Conservation (phyloP, 805 yeast species). For the Wickerhamomyces bovis region DNA sequence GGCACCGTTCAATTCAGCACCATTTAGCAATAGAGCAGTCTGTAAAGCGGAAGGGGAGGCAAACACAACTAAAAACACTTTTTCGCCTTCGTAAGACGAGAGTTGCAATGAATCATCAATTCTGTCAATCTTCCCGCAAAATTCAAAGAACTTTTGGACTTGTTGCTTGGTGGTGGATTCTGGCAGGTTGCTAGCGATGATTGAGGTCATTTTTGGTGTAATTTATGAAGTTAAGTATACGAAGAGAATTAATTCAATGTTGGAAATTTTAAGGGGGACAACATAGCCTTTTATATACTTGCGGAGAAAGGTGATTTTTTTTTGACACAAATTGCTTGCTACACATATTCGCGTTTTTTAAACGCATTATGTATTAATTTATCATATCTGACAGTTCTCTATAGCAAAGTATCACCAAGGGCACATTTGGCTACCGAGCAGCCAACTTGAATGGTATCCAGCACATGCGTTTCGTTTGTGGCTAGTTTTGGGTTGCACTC, state of each 20-base stretch:
- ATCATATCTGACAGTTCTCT: neutral
- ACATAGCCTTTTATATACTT: too few relatives aligned
- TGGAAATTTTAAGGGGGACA: too few relatives aligned
- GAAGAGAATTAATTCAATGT: too few relatives aligned
- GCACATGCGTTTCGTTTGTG: conserved; percentile 62
- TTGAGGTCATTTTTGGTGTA: conserved; percentile 2
- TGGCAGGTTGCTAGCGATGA: conserved; percentile 4
- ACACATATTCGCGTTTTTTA: neutral
- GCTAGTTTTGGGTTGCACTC: conserved; percentile 92
- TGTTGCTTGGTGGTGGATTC: conserved; percentile 5
- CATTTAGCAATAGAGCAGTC: conserved; percentile 65
- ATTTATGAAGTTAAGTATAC: too few relatives aligned
- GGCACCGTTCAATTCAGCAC: conserved; percentile 63
- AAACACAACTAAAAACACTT: conserved; percentile 42
- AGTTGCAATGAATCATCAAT: conserved; percentile 11
- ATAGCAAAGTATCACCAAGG: conserved; percentile 75
- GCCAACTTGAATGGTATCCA: conserved; percentile 86
- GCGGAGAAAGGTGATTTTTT: too few relatives aligned
- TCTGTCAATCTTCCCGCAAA: conserved; percentile 54
- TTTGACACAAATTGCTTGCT: neutral
- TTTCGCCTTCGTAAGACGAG: conserved; percentile 8
- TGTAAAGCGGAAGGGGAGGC: conserved; percentile 54
- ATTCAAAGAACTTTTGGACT: conserved; percentile 52
- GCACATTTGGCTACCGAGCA: conserved; percentile 91
- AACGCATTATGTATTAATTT: neutral